Percentiles rank a stretch among this genome's conserved stretches.
These are phyloP conservation scores for Nakataea oryzae DNA, from an alignment of 2,329 filamentous ascomycete genomes.

Conservation along the genomic window DNA sequence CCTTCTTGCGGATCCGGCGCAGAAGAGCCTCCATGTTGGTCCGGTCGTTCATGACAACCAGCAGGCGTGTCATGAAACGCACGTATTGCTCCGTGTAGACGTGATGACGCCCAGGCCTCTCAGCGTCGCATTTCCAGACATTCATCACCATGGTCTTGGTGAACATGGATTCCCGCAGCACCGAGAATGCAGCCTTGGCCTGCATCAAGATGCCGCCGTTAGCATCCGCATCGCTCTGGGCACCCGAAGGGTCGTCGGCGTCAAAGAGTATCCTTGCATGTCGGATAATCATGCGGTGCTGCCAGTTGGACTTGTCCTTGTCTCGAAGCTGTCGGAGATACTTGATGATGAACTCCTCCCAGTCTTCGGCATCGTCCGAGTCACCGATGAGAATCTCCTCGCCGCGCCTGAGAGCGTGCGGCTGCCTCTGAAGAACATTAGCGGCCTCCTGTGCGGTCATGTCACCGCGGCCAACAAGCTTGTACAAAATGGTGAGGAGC, in stretches of 20 bases:
- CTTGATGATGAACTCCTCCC: conserved; percentile 44
- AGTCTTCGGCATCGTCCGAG: conserved; percentile 38
- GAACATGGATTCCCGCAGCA: conserved; percentile 65
- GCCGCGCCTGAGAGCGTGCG: conserved; percentile 38
- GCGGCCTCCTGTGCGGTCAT: conserved; percentile 37
- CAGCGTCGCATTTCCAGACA: conserved; percentile 88
- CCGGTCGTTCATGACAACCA: conserved; percentile 67
- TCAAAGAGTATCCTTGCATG: conserved; percentile 49
- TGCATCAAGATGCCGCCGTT: conserved; percentile 40
- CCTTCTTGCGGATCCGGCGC: conserved; percentile 70
- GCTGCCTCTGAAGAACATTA: conserved; percentile 43
- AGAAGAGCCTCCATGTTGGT: conserved; percentile 67
- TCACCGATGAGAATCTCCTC: conserved; percentile 42
- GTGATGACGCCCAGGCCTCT: conserved; percentile 75
- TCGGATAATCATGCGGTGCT: conserved; percentile 80
- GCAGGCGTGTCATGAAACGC: conserved; percentile 65
- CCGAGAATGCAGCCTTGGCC: conserved; percentile 68
- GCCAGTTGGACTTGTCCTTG: conserved; percentile 90
- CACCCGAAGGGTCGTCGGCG: conserved; percentile 20
- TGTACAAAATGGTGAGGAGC: conserved; percentile 71
- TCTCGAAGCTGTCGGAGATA: conserved; percentile 42
- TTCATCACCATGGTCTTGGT: conserved; percentile 93
- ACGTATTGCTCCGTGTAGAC: conserved; percentile 86
- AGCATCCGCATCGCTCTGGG: conserved; percentile 35
- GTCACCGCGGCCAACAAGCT: conserved; percentile 54